A percentile compares a stretch with the other conserved stretches of the same genome.
These are phyloP conservation scores for Circinella minor DNA, from an alignment of 371 early-diverging fungal genomes.

Conservation along the genomic window DNA sequence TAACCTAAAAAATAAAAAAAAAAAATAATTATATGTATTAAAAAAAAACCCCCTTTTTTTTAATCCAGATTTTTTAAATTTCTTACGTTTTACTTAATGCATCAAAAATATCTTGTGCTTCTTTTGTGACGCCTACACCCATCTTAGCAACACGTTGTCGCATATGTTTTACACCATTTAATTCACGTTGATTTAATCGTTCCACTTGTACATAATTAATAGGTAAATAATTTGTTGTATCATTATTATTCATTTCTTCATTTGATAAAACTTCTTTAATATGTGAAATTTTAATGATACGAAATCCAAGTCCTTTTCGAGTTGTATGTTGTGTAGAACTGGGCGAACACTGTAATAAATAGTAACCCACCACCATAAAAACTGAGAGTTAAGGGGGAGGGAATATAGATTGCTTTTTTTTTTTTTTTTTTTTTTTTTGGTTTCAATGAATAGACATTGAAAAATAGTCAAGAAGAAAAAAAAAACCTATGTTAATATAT, in stretches of 20 bases:
- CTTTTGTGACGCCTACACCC: constrained; percentile 81
- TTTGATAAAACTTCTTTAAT: constrained; percentile 60
- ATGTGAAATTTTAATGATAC: constrained; percentile 64
- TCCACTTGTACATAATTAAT: constrained; percentile 54
- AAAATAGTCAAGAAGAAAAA: too few relatives aligned
- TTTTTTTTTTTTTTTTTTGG: too few relatives aligned
- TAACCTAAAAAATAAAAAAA: constrained; percentile 52
- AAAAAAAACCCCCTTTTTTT: too few relatives aligned
- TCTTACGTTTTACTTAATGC: constrained; percentile 81
- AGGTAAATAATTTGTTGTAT: constrained; percentile 22
- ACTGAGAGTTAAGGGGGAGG: constrained; percentile 19
- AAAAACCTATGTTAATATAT: not conserved
- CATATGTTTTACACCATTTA: constrained; percentile 59
- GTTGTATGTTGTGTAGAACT: constrained; percentile 13
- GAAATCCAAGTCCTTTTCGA: constrained; percentile 44
- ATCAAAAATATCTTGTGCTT: constrained; percentile 83
- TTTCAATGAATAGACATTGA: too few relatives aligned
- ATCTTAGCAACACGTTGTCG: constrained; percentile 68
- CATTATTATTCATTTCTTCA: constrained; percentile 35
- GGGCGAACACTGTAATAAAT: constrained; percentile 24
- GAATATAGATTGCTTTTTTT: too few relatives aligned
- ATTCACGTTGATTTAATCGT: constrained; percentile 65
- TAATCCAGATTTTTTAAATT: not conserved
- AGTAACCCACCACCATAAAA: too few relatives aligned
- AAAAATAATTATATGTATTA: not conserved